Conservation (phyloP, 495 filamentous ascomycete species). For the Xylaria venustula region DNA sequence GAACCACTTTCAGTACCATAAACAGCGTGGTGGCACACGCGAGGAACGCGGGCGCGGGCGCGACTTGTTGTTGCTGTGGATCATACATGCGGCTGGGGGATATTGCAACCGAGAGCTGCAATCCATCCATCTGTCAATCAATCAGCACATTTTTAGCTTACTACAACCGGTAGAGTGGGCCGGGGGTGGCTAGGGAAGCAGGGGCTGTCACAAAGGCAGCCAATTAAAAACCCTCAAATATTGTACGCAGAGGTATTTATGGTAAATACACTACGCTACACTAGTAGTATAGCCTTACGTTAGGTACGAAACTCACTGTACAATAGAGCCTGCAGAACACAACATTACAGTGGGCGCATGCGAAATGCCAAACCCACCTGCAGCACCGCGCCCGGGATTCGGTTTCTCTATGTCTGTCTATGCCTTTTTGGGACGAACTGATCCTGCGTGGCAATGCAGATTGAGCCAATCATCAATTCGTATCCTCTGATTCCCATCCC, state of each 20-base stretch:
- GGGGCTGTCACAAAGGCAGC: neutral
- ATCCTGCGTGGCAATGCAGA: neutral
- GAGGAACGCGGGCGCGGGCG: neutral
- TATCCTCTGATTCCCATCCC: neutral
- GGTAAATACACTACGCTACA: no score
- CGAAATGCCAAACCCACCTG: neutral
- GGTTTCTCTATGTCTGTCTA: no score
- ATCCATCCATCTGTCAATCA: no score
- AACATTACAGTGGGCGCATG: no score
- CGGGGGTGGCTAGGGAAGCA: no score
- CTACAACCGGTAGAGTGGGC: no score
- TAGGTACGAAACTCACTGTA: no score
- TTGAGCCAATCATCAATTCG: constrained; percentile 32
- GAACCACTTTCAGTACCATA: neutral
- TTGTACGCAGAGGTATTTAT: no score
- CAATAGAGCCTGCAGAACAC: no score
- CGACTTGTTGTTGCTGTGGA: neutral
- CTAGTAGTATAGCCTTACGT: no score
- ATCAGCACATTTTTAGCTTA: neutral
- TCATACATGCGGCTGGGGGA: neutral
- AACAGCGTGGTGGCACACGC: neutral
- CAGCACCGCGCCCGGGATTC: constrained; percentile 6
- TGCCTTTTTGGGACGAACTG: constrained; percentile 2
- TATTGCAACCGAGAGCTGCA: neutral
- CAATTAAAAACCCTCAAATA: constrained; percentile 10